phyloP scores from a whole-genome alignment of 1,139 yeast genomes.

The Candida sp. region DNA sequence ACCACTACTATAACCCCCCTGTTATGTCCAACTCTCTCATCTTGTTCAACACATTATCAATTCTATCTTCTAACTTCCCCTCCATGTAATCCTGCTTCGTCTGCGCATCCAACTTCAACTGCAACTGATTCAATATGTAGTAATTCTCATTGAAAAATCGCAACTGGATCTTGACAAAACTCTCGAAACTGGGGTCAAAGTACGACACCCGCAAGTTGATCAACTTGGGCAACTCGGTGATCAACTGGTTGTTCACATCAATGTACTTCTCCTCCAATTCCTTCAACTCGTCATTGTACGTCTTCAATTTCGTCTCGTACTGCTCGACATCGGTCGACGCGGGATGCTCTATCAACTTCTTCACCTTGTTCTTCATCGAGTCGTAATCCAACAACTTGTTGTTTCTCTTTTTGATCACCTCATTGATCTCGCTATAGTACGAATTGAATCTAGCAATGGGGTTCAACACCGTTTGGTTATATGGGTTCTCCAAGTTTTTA shows the following conservation, averaged over 20 bases:
- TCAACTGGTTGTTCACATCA: constrained; percentile 47
- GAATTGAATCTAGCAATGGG: constrained; percentile 54
- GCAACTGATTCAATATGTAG: constrained; percentile 35
- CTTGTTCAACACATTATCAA: constrained; percentile 50
- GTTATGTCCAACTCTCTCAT: constrained; percentile 54
- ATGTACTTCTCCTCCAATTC: constrained; percentile 35
- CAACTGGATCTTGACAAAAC: constrained; percentile 58
- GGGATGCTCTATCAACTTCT: constrained; percentile 40
- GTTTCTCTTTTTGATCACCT: constrained; percentile 55
- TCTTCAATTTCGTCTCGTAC: constrained; percentile 31
- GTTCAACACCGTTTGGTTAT: constrained; percentile 53
- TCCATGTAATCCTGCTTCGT: constrained; percentile 47
- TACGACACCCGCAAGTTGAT: constrained; percentile 53
- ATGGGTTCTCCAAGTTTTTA: constrained; percentile 47
- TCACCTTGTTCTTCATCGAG: constrained; percentile 47
- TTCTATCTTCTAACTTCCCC: constrained; percentile 47
- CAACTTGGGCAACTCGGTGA: constrained; percentile 53
- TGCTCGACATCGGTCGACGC: constrained; percentile 15
- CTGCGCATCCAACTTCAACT: constrained; percentile 42
- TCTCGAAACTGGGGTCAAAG: constrained; percentile 61
- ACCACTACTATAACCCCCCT: constrained; percentile 7
- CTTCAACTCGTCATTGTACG: constrained; percentile 27
- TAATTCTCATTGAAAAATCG: constrained; percentile 52
- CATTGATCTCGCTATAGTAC: constrained; percentile 57
- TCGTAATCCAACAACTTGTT: constrained; percentile 60